Evolutionary conservation across 2,329 filamentous ascomycete genomes (phyloP), one percentile per base, ranked within the genome.

Genomic region (Stachybotrys chlorohalonatus): DNA sequence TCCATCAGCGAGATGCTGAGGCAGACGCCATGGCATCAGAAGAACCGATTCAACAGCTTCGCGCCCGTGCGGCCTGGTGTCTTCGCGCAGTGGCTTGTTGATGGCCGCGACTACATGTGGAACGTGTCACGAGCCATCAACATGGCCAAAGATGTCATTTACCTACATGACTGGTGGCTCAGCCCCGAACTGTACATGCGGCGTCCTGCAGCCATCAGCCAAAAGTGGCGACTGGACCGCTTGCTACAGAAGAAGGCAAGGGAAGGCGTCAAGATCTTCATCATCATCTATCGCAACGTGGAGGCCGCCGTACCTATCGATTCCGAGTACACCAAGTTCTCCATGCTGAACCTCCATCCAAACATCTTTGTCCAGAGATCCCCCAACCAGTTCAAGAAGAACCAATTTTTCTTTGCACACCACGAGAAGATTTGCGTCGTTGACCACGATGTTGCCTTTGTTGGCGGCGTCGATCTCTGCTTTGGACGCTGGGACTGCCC

Each of bases 91-190:
- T 97, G 93, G 92, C 81, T 99, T 8, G 93, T 99, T 0, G 94
- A 99, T 70, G 94, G 90, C 15, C 84, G 94, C 61, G 94, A 99
- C 68, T 95, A 97, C 75, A 97, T 97, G 93, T 99, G 94, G 94
- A 95, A 96, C 68, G 91, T 97, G 7, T 97, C 93, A 11, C 84
- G 93, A 59, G 94, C 94, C 11, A 95, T 99, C 64, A 94, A 90
- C 67, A 96, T 96, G 84, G 94, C 94, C 8, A 90, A 90, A 64
- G 94, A 97, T 73, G 93, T 97, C 58, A 93, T 99, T 62, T 97
- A 97, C 71, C 97, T 99, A 58, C 94, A 99, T 68, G 94, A 97
- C 70, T 99, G 94, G 94, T 99, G 94, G 94, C 75, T 99, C 47
- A 96, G 90, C 62, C 94, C 94, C 1, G 93, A 99, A 70, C 75